Base-by-base conservation (phyloP, 1,139 yeast genomes). In the Zygotorulaspora mrakii region DNA sequence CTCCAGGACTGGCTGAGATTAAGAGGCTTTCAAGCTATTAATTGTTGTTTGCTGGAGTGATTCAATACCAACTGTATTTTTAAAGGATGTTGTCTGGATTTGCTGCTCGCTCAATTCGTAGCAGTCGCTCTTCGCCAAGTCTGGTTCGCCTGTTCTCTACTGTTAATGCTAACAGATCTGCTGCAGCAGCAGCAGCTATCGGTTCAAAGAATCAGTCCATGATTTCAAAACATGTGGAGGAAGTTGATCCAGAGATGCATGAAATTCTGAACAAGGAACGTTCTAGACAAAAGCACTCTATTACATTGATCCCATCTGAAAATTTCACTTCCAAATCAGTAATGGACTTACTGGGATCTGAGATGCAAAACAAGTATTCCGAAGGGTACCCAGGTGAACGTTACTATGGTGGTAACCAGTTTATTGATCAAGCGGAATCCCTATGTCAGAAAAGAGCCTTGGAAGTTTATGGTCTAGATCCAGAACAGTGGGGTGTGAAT, bases 301-400 rank as follows among this genome's bases (percentile, higher is more conserved):
- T 89, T 54, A 88, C 94, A 32, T 76, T 89, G 65, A 89, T 89
- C 64, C 95, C 97, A 27, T 83, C 95, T 23, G 97, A 89, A 67
- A 89, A 89, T 68, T 87, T 88, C 70, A 89, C 97, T 41, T 86
- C 96, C 35, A 82, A 80, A 63, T 88, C 96, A 16, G 97, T 89
- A 20, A 84, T 89, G 81, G 95, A 89, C 60, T 76, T 89, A 37
- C 76, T 89, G 59, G 96, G 97, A 44, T 83, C 96, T 13, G 95
- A 87, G 67, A 87, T 89, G 95, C 94, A 87, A 68, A 89, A 89
- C 76, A 89, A 89, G 73, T 89, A 89, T 69, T 87, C 96, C n/a
- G 97, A 89, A 70, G 96, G 96, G 46, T 89, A 89, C 68, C 97
- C 97, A 36, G 96, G 96, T 49, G 96, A 88, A 58, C 80, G 97